Conservation (phyloP, 441 rosid species). For the Gossypium trilobum region DNA sequence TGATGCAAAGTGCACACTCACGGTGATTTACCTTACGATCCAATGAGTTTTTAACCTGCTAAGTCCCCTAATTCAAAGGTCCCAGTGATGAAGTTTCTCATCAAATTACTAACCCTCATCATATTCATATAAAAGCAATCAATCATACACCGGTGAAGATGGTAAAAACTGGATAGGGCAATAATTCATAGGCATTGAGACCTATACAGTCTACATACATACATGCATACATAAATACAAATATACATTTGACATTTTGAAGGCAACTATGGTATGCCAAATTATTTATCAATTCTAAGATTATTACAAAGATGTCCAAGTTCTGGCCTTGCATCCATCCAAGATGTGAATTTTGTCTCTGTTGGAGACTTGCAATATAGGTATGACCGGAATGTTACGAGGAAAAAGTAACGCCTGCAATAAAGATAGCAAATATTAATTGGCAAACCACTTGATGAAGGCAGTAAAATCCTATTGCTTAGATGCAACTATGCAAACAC, state of each 20-base stretch:
- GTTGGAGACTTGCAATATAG: conserved; percentile 56
- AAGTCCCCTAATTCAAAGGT: background rate
- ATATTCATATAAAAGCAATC: conserved; percentile 17
- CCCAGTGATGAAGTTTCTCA: background rate
- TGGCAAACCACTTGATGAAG: conserved; percentile 1
- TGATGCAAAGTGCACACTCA: background rate
- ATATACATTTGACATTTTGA: background rate
- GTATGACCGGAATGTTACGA: conserved; percentile 82
- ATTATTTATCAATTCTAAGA: conserved; percentile 73
- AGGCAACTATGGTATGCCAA: conserved; percentile 2
- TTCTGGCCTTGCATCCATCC: conserved; percentile 93
- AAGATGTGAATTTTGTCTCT: conserved; percentile 52
- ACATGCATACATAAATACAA: conserved; percentile 14
- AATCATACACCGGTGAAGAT: background rate
- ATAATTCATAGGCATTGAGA: conserved; percentile 14
- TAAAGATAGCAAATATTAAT: background rate
- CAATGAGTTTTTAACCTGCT: background rate
- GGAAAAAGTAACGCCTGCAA: conserved; percentile 86
- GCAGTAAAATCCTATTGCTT: conserved; percentile 2
- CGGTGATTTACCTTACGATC: background rate
- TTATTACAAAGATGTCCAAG: conserved; percentile 85
- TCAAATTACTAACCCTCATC: conserved; percentile 6
- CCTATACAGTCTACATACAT: conserved; percentile 29
- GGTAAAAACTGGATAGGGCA: background rate
- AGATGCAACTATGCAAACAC: conserved; percentile 18